Percentiles rank a stretch among this genome's conserved stretches.
phyloP scores from a whole-genome alignment of 305 asterid genomes.

The Solanum aculeatissimum region DNA sequence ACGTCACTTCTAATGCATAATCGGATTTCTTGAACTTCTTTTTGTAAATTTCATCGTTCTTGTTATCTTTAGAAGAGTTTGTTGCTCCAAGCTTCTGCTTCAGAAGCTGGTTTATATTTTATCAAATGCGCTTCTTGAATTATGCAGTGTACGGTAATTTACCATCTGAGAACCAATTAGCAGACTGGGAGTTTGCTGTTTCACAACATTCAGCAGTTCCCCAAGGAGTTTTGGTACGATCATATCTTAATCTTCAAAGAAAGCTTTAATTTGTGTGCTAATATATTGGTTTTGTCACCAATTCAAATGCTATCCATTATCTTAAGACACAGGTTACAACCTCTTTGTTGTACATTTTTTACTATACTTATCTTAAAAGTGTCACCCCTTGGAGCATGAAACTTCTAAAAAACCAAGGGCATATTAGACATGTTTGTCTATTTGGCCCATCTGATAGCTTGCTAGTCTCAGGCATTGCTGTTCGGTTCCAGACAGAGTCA shows the following conservation, averaged over 20 bases:
- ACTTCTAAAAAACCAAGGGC: not conserved
- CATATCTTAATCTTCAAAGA: not conserved
- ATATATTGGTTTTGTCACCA: not conserved
- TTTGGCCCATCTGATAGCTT: not conserved
- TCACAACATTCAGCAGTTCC: constrained; percentile 99
- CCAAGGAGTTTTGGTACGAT: constrained; percentile 78
- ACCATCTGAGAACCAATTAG: constrained; percentile 78
- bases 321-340: not conserved
- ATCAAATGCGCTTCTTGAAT: not conserved
- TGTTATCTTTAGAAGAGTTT: not conserved
- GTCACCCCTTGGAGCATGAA: not conserved
- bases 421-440: not conserved
- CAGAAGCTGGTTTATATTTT: not conserved
- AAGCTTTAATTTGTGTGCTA: not conserved
- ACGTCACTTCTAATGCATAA: not conserved
- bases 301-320: not conserved
- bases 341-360: not conserved
- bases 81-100: not conserved
- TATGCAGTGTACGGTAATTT: constrained; percentile 84
- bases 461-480: not conserved
- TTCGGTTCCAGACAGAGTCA: not conserved
- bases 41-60: not conserved
- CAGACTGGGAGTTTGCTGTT: constrained; percentile 95
- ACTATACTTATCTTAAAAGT: not conserved
- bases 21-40: not conserved